Evolutionary conservation across 2,329 filamentous ascomycete species (phyloP), one percentile per base, ranked within the genome.

Genomic region (Apiospora koreana): DNA sequence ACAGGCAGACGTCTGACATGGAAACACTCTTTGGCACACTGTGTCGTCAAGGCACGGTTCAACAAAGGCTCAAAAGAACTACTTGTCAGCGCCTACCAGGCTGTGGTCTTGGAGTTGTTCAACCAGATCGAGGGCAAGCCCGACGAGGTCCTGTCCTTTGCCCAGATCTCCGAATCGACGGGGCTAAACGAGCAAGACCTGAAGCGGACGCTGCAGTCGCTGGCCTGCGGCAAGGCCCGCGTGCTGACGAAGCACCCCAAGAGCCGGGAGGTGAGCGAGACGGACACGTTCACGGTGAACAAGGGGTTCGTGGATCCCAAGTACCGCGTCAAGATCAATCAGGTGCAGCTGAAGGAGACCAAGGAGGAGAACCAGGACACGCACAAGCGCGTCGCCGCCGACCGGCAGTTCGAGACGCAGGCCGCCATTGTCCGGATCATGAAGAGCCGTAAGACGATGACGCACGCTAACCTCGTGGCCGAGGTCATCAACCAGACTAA

Each of bases 311-410:
- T 84, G 2, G 92, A 98, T 78, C 87, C 91, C 25, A 97, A 96
- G 81, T 93, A 93, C 81, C 91, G 94, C 70, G 91, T 99, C 83
- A 99, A 99, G 85, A 98, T 99, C 85, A 99, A 98, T 83, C 95
- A 98, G 82, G 96, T 99, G 75, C 96, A 99, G 82, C 88, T 98
- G 67, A 97, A 96, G 82, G 96, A 99, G 83, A 98, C 96, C 0
- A 93, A 93, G 76, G 93, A 95, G 78, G 96, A 99, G 82, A 98
- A 98, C 83, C 93, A 94, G 81, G 94, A 93, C 76, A 98, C 95
- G 1, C 94, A 98, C 81, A 92, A 97, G 81, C 89, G 94, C 58
- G 94, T 99, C 5, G 92, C 91, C 0, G 92, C 93, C 68, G 96
- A 99, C 79, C 86, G 96, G 67, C 94, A 97, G 78, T 97, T 97